Evolutionary conservation across 208 protist species (phyloP).

Genomic region (Acanthamoeba healyi): DNA sequence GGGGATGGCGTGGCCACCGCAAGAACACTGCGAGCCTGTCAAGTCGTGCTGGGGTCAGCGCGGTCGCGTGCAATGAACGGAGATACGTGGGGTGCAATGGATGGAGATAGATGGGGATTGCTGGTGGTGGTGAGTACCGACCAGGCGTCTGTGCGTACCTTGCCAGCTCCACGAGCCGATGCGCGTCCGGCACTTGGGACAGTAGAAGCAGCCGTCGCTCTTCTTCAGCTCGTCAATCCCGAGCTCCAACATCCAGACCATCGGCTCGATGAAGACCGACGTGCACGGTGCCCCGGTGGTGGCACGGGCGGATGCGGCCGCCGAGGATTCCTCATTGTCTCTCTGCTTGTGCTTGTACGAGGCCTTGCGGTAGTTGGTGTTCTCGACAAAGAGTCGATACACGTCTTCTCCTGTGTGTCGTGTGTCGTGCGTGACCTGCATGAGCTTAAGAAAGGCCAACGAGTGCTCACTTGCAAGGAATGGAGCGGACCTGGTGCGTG

Average conservation of each 20-base stretch:
- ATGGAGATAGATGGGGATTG: not conserved
- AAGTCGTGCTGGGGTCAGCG: not conserved
- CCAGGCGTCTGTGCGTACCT: not conserved
- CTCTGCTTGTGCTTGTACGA: not conserved
- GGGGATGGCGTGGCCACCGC: not conserved
- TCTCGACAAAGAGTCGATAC: not conserved
- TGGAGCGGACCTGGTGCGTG: not conserved
- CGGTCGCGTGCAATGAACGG: not conserved
- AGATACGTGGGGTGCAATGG: too few relatives aligned
- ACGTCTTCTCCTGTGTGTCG: not conserved
- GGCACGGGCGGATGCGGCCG: not conserved
- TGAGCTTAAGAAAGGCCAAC: too few relatives aligned
- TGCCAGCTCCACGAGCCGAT: conserved; percentile 9
- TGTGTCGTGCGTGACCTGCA: not conserved
- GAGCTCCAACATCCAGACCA: conserved; percentile 3
- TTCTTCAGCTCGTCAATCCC: not conserved
- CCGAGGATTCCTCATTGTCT: not conserved
- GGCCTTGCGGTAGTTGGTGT: conserved; percentile 41
- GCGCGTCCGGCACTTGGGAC: not conserved
- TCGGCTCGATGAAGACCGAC: conserved; percentile 14
- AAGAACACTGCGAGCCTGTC: not conserved
- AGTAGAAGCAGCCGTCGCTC: conserved; percentile 51
- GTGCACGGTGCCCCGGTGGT: not conserved
- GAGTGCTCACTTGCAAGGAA: not conserved
- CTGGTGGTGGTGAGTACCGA: too few relatives aligned